Evolutionary conservation across 148 eudicot species (phyloP).

Genomic region (Beta vulgaris): DNA sequence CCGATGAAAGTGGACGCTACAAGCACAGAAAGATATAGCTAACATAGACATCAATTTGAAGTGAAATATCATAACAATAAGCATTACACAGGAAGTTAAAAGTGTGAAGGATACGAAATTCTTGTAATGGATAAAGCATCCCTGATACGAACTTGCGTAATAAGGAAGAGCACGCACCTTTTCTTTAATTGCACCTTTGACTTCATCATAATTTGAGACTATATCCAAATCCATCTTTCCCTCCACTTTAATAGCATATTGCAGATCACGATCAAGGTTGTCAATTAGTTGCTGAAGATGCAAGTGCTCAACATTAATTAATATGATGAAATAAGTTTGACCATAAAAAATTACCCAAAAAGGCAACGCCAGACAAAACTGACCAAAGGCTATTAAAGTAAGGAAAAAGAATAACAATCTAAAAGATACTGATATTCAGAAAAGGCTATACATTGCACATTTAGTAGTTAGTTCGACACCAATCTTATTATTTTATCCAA

Average conservation of each 20-base stretch:
- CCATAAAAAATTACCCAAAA: background rate
- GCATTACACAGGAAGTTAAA: background rate
- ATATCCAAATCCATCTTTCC: constrained; percentile 89
- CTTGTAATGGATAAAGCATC: background rate
- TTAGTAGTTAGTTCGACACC: background rate
- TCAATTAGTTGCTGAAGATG: constrained; percentile 71
- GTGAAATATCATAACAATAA: background rate
- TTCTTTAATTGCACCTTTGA: constrained; percentile 72
- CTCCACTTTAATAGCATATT: constrained; percentile 97
- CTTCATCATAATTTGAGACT: constrained; percentile 85
- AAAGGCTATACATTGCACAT: background rate
- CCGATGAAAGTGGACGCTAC: background rate
- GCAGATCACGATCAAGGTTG: constrained; percentile 97
- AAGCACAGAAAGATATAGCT: background rate
- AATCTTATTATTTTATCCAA: background rate
- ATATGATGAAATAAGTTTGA: background rate
- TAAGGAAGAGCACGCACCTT: constrained; percentile 52
- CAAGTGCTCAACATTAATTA: constrained; percentile 19
- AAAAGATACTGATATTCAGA: background rate
- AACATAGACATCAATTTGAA: background rate
- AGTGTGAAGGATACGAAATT: background rate
- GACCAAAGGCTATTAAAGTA: background rate
- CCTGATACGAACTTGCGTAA: constrained; percentile 1
- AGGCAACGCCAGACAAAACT: background rate
- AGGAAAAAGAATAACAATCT: background rate